Base-by-base conservation (phyloP, 2,329 filamentous ascomycete species). In the Sporothrix schenckii region DNA sequence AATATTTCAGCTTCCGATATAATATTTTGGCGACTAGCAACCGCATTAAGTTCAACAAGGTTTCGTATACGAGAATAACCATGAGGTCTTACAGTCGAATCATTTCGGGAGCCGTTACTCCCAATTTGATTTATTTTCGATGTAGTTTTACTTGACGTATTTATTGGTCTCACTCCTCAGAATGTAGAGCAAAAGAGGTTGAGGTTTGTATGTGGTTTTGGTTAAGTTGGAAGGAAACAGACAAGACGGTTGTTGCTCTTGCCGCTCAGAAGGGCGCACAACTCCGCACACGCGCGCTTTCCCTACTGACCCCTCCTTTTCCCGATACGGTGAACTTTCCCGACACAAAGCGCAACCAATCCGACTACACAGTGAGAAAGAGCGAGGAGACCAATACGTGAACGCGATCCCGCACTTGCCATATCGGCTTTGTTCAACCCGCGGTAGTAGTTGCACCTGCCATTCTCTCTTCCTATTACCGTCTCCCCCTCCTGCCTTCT, bases 261-360 rank as follows among this genome's bases (percentile, higher is more conserved):
- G 58, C 47, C n/a, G 39, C 44, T 47, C 39, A 3, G 16, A 65
- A 50, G 44, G 44, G 58, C 58, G 58, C 58, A 24, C 58, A 19
- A 47, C 39, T 63, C 58, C 58, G 58, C 58, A 7, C 39, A 47
- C n/a, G 34, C 39, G n/a, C 21, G 39, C 56, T 39, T 61, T 47
- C 58, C 39, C 58, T 39, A 63, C 39, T 3, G 34, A 56, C 65
- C 65, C 52, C 66, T 58, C 52, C 39, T 58, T 68, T 21, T 34
- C 47, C 50, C 52, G 66, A 56, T n/a, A 41, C 52, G 34, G 39
- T 68, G 66, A n/a, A n/a, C 52, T 19, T 47, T 19, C 41, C 66
- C 66, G 66, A 68, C 39, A 49, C 66, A 49, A 56, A 68, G 50
- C 65, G 49, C 41, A 6, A 11, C 49, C 30, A 24, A 19, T n/a